Evolutionary conservation across 2,329 filamentous ascomycete species (phyloP).

Genomic region (Alternaria burnsii): DNA sequence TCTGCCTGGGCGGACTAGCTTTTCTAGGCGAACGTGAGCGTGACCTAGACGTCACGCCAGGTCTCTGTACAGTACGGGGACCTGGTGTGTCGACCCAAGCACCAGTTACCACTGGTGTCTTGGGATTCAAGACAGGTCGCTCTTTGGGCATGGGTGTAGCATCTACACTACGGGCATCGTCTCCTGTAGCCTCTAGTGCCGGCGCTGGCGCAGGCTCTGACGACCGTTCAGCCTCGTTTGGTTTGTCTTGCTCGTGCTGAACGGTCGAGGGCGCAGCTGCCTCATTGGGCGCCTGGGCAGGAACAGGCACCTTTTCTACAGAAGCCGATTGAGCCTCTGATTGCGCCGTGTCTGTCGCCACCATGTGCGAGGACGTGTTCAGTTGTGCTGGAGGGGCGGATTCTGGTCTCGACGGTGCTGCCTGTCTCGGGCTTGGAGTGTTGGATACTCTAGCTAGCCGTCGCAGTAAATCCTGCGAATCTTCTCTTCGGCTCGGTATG

Average conservation of each 20-base stretch:
- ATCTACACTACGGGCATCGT: conserved; percentile 26
- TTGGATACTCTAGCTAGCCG: conserved; percentile 57
- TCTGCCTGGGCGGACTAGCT: conserved; percentile 24
- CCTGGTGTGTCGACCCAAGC: conserved; percentile 60
- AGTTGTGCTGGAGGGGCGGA: conserved; percentile 28
- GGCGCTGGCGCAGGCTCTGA: not conserved
- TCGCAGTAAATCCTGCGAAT: conserved; percentile 57
- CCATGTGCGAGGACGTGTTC: conserved; percentile 24
- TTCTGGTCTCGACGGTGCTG: conserved; percentile 28
- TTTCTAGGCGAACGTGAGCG: conserved; percentile 30
- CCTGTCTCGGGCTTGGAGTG: conserved; percentile 55
- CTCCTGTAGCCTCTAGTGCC: not conserved
- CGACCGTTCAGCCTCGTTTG: conserved; percentile 6
- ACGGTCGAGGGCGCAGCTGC: conserved; percentile 6
- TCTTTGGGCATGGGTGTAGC: conserved; percentile 42
- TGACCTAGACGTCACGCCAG: conserved; percentile 18
- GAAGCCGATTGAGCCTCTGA: not conserved
- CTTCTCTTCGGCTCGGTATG: conserved; percentile 46
- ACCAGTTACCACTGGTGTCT: conserved; percentile 58
- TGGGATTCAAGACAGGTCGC: conserved; percentile 36
- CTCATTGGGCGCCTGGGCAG: conserved; percentile 3
- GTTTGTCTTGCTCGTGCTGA: conserved; percentile 16
- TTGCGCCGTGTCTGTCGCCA: conserved; percentile 8
- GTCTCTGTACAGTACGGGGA: conserved; percentile 32
- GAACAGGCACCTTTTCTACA: conserved; percentile 6